These are phyloP conservation scores for Lactarius pseudohatsudake DNA, from an alignment of 768 basidiomycete genomes.

Conservation along the genomic window DNA sequence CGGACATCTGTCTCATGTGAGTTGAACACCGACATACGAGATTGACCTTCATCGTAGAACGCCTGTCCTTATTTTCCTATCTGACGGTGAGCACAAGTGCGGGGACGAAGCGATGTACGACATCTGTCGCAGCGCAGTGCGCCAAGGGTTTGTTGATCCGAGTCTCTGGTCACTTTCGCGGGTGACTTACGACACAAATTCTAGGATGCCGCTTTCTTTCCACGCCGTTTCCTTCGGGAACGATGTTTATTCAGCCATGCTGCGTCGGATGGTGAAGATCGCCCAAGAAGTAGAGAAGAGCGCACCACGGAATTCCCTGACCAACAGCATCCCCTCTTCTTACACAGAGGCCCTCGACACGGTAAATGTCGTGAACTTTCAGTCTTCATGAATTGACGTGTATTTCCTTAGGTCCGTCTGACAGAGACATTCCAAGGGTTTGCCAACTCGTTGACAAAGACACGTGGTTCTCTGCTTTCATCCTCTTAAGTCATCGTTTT, in stretches of 20 bases:
- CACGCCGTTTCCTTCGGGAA: constrained; percentile 57
- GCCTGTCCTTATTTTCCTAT: constrained; percentile 33
- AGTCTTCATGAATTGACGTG: not conserved
- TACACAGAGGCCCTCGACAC: constrained; percentile 53
- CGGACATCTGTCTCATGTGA: not conserved
- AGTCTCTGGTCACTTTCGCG: not conserved
- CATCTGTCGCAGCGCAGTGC: constrained; percentile 43
- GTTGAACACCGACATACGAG: not conserved
- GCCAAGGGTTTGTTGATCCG: constrained; percentile 42
- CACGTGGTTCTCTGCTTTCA: constrained; percentile 47
- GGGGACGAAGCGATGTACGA: constrained; percentile 41
- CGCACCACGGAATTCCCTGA: constrained; percentile 43
- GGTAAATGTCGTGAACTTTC: constrained; percentile 35
- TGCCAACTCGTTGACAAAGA: constrained; percentile 55
- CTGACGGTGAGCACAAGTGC: constrained; percentile 51
- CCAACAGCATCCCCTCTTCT: constrained; percentile 40
- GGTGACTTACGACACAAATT: not conserved
- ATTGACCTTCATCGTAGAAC: not conserved
- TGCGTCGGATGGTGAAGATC: constrained; percentile 52
- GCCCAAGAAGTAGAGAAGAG: constrained; percentile 47
- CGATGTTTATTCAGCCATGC: constrained; percentile 29
- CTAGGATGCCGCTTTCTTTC: constrained; percentile 54
- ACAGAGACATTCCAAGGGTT: constrained; percentile 58
- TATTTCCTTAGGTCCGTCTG: constrained; percentile 44
- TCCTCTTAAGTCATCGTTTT: constrained; percentile 19